A percentile compares a stretch with the other conserved stretches of the same genome.
phyloP scores from a whole-genome alignment of 2,329 filamentous ascomycete species.

The Colletotrichum aenigma region DNA sequence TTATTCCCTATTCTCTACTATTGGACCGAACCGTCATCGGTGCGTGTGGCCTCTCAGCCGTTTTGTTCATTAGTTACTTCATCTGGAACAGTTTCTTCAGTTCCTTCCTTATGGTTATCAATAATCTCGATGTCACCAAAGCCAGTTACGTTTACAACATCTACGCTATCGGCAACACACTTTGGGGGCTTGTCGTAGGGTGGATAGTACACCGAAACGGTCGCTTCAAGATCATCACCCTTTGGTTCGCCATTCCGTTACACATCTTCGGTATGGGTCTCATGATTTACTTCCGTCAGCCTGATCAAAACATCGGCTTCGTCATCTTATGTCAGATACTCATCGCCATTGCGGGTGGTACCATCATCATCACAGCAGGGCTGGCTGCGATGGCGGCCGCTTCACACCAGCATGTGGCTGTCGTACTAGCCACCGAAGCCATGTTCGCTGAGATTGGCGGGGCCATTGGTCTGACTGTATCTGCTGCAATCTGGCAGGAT shows the following conservation, averaged over 20 bases:
- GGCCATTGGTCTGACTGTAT: slow-evolving; percentile 31
- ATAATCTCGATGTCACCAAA: slow-evolving; percentile 32
- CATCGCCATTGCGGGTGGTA: background rate
- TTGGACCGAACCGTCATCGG: slow-evolving; percentile 37
- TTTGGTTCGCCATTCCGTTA: background rate
- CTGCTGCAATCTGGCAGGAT: slow-evolving; percentile 35
- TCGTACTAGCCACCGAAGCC: slow-evolving; percentile 32
- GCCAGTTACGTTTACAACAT: slow-evolving; percentile 33
- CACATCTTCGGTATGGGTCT: background rate
- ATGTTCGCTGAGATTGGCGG: slow-evolving; percentile 35
- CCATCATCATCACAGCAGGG: background rate
- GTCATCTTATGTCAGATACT: background rate
- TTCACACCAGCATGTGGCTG: slow-evolving; percentile 29
- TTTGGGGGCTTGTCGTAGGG: background rate
- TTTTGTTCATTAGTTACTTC: slow-evolving; percentile 29
- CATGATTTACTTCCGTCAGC: background rate
- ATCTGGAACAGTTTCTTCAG: slow-evolving; percentile 16
- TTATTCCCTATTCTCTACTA: slow-evolving; percentile 53
- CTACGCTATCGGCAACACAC: slow-evolving; percentile 36
- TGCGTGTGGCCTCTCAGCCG: slow-evolving; percentile 23
- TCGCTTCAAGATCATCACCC: background rate
- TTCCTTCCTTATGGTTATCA: slow-evolving; percentile 45
- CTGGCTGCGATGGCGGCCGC: background rate
- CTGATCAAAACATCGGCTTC: background rate
- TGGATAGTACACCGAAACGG: background rate